Base-by-base conservation (phyloP, 208 protist genomes). In the Herpetomonas muscarum region DNA sequence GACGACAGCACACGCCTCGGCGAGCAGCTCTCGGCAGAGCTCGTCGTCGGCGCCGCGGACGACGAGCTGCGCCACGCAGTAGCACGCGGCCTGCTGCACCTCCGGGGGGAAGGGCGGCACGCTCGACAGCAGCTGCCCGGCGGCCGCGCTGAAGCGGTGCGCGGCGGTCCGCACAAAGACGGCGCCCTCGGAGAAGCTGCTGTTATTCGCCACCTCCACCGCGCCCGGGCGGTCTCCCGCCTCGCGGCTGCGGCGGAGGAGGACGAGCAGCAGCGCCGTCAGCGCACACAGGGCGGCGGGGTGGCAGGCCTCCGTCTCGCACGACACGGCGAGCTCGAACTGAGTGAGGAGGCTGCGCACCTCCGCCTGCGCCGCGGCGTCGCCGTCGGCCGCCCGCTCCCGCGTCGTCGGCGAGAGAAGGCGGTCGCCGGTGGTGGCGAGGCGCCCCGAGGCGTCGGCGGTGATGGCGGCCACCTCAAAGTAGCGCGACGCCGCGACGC, bases 51-150 rank as follows among this genome's bases (percentile, higher is more conserved):
- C 60, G 37, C 63, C 58, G 1, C 24, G 54, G 22, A 80, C 50
- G 10, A 64, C 60, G 19, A 81, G 41, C 47, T 79, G 79, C 15
- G 76, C 79, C 22, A 71, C 57, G 24, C 64, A 65, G 72, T 74
- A 86, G 53, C 65, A 79, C 34, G 67, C 70, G 4, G 72, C 54
- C 30, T 51, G 46, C 45, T 70, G 30, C 15, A 79, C 61, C 46
- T 63, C 57, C 30, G 51, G 58, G 12, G 74, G 21, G 49, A 76
- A 78, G 6, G 79, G 70, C 15, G 79, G 79, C 9, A 80, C 61
- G 2, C 76, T 69, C 1, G 34, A 15, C 19, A 90, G 53, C 5
- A 90, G 42, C 15, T 63, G 69, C 46, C 74, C 50, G 59, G 73
- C 73, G 30, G 39, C 50, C 1, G 54, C 31, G 58, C 74, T 53